These are phyloP conservation scores for Calonectria pseudoreteaudii DNA, from an alignment of 2,329 filamentous ascomycete genomes.

Conservation along the genomic window DNA sequence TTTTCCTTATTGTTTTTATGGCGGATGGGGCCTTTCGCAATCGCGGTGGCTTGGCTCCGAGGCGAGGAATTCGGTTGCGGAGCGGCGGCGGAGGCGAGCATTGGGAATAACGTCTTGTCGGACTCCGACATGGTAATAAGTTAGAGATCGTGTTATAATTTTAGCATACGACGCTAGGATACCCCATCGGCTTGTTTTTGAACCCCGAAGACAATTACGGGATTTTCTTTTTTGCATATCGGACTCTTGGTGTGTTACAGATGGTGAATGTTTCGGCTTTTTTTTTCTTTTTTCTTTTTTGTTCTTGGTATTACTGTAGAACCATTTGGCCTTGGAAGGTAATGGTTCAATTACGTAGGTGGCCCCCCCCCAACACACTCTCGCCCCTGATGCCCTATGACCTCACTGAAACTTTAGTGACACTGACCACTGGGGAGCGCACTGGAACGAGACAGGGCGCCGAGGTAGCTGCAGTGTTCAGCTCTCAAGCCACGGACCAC, in stretches of 20 bases:
- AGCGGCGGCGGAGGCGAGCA: neutral
- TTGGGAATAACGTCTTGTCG: slow-evolving; percentile 6
- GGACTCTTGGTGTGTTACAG: neutral
- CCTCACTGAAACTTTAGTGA: slow-evolving; percentile 11
- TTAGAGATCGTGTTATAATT: slow-evolving; percentile 18
- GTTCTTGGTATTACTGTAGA: neutral
- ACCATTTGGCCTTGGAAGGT: neutral
- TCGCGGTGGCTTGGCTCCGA: slow-evolving; percentile 15
- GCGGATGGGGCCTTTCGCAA: neutral
- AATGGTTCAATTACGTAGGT: slow-evolving; percentile 5
- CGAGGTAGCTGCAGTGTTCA: neutral
- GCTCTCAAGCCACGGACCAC: neutral
- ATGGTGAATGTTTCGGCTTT: neutral
- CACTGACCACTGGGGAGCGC: neutral
- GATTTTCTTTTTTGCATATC: neutral
- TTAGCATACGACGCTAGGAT: slow-evolving; percentile 25
- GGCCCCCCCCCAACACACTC: neutral
- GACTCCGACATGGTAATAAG: slow-evolving; percentile 2
- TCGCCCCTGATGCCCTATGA: slow-evolving; percentile 2
- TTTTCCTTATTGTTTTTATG: neutral
- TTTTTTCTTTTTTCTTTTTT: neutral
- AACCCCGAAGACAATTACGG: slow-evolving; percentile 1
- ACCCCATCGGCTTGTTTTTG: slow-evolving; percentile 7
- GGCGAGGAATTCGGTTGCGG: neutral
- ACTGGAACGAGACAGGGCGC: neutral